A percentile compares a stretch with the other conserved stretches of the same genome.
Conservation (phyloP, 352 stramenopile genomes). For the Globisporangium cederbergense region DNA sequence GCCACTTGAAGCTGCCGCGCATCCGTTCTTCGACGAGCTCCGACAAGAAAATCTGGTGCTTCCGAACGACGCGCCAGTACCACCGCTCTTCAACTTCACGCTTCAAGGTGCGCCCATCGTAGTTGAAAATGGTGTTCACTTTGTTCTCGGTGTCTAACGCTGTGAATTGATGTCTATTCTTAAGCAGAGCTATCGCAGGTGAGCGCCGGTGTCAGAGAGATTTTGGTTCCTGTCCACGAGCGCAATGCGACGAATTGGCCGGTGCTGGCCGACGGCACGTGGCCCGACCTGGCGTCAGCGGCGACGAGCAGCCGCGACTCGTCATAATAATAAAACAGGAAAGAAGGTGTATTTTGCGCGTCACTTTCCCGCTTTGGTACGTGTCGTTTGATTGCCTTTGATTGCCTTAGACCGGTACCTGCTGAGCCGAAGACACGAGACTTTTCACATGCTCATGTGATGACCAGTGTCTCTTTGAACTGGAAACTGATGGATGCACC, state of each 20-base stretch:
- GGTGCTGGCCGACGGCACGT: conserved; percentile 62
- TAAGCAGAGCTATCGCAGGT: conserved; percentile 72
- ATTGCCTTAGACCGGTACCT: neutral
- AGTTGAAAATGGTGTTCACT: neutral
- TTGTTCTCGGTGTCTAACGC: neutral
- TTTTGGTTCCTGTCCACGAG: conserved; percentile 70
- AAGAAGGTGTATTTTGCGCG: conserved; percentile 58
- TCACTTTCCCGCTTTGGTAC: conserved; percentile 12
- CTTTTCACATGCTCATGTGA: neutral
- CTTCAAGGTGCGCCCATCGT: conserved; percentile 53
- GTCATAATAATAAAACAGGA: conserved; percentile 23
- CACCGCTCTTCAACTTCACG: conserved; percentile 94
- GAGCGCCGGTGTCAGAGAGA: conserved; percentile 62
- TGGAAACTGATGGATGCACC: neutral
- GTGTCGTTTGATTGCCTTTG: conserved; percentile 2
- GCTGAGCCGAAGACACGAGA: too few species aligned
- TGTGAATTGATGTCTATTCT: neutral
- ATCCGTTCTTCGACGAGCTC: conserved; percentile 99
- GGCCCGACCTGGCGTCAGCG: conserved; percentile 38
- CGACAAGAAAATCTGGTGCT: conserved; percentile 79
- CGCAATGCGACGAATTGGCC: conserved; percentile 78
- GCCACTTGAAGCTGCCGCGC: conserved; percentile 85
- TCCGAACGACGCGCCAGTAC: conserved; percentile 78
- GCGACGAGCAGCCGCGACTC: conserved; percentile 22
- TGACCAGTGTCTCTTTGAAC: neutral